These are phyloP conservation scores for Colletotrichum neosansevieriae DNA, from an alignment of 2,329 filamentous ascomycete species.

Conservation along the genomic window DNA sequence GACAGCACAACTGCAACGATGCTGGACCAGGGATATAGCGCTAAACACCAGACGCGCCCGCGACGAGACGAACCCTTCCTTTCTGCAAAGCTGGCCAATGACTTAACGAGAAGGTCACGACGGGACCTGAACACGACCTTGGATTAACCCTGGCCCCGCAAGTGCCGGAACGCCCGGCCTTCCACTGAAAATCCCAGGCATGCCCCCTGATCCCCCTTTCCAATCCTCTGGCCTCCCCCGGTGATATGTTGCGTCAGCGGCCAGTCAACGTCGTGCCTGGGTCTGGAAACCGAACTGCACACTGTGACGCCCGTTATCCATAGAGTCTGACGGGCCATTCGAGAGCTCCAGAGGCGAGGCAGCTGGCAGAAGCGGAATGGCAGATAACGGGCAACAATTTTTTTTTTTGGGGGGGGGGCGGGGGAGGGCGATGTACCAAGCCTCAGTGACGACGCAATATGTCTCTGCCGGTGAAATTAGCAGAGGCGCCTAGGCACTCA, in stretches of 20 bases:
- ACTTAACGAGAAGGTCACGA: background rate
- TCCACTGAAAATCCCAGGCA: background rate
- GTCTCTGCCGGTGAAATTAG: too few relatives aligned
- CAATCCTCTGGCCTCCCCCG: background rate
- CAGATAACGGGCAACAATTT: too few relatives aligned
- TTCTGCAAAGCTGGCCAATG: background rate
- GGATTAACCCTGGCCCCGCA: background rate
- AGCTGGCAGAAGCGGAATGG: too few relatives aligned
- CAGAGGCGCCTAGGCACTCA: too few relatives aligned
- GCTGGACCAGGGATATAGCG: constrained; percentile 18
- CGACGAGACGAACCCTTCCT: constrained; percentile 34
- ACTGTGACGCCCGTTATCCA: too few relatives aligned
- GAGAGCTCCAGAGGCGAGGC: too few relatives aligned
- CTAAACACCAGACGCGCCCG: constrained; percentile 31
- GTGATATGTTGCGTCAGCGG: constrained; percentile 4
- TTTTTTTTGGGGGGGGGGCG: too few relatives aligned
- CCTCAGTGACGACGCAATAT: too few relatives aligned
- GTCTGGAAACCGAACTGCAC: too few relatives aligned
- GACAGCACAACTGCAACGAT: too few relatives aligned
- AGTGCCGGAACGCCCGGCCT: constrained; percentile 31
- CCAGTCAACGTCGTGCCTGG: background rate
- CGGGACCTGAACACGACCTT: background rate
- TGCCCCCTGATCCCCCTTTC: constrained; percentile 1
- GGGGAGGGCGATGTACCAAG: too few relatives aligned
- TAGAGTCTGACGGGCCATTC: too few relatives aligned